Percentiles rank a stretch among this genome's conserved stretches.
These are phyloP conservation scores for Populus alba DNA, from an alignment of 345 rosid species.

Conservation along the genomic window DNA sequence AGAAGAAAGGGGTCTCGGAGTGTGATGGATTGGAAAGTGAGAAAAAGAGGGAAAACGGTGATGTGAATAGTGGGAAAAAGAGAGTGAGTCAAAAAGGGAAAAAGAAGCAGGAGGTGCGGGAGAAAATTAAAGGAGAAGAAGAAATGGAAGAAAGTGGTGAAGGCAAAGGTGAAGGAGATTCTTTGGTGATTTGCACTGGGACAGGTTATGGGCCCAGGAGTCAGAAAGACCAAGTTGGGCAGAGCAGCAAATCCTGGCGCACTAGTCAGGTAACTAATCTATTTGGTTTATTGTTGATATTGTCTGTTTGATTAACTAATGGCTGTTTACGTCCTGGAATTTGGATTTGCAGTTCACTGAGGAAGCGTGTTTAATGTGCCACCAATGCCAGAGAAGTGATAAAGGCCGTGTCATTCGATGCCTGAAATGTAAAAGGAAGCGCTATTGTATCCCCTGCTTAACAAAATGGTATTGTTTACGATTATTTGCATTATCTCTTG, in stretches of 20 bases:
- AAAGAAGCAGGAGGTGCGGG: background rate
- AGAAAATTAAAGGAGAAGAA: background rate
- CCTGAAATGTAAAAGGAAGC: constrained; percentile 40
- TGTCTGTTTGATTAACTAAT: background rate
- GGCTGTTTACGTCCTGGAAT: background rate
- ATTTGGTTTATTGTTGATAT: background rate
- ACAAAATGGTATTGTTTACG: constrained; percentile 33
- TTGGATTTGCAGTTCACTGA: constrained; percentile 11
- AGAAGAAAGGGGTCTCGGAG: too few species aligned
- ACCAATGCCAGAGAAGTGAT: constrained; percentile 63
- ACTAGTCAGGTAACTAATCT: background rate
- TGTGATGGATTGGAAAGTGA: background rate
- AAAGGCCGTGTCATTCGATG: constrained; percentile 50
- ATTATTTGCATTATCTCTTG: background rate
- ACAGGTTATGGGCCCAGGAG: background rate
- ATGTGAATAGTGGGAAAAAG: background rate
- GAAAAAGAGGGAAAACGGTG: background rate
- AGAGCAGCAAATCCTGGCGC: background rate
- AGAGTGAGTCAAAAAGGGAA: background rate
- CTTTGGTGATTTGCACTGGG: background rate
- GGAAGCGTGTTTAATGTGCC: constrained; percentile 43
- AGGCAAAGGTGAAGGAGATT: background rate
- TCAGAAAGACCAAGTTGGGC: background rate
- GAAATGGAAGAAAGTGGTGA: too few species aligned
- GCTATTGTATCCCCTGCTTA: constrained; percentile 49